Conservation (phyloP, 129 eudicot species). For the Heracleum sosnowskyi region DNA sequence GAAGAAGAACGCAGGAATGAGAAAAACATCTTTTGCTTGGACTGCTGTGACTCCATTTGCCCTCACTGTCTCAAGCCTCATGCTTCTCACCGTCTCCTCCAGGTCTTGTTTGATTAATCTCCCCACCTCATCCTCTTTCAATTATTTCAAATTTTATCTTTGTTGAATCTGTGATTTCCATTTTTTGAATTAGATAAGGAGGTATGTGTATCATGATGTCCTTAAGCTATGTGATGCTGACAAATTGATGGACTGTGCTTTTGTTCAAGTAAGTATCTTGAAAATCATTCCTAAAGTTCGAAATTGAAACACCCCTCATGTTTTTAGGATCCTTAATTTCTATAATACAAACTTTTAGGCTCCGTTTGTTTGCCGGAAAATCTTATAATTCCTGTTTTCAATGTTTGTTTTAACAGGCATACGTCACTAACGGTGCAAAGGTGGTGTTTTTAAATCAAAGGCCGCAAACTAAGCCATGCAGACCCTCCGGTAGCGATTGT, state of each 20-base stretch:
- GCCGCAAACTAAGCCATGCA: conserved; percentile 39
- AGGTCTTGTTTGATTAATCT: conserved; percentile 27
- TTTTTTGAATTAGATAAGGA: conserved; percentile 43
- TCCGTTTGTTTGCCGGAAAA: no score
- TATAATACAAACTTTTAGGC: no score
- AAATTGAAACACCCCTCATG: no score
- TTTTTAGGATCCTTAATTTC: no score
- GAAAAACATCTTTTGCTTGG: conserved; percentile 71
- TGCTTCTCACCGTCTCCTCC: conserved; percentile 61
- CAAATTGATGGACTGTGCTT: conserved; percentile 64
- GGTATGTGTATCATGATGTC: conserved; percentile 83
- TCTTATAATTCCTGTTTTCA: no score
- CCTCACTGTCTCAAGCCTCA: conserved; percentile 55
- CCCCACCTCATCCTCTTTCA: no score
- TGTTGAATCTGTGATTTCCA: neutral
- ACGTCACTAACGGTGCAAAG: conserved; percentile 67
- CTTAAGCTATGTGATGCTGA: conserved; percentile 66
- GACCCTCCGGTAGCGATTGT: conserved; percentile 40
- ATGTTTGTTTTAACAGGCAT: no score
- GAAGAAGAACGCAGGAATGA: conserved; percentile 59
- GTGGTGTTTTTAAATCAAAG: conserved; percentile 68
- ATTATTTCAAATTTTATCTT: neutral
- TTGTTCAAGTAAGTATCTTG: conserved; percentile 58
- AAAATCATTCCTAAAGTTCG: neutral
- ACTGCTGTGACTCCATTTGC: conserved; percentile 64